Conservation (phyloP, 228 moss, liverwort and hornwort genomes). For the Sphagnum fallax region DNA sequence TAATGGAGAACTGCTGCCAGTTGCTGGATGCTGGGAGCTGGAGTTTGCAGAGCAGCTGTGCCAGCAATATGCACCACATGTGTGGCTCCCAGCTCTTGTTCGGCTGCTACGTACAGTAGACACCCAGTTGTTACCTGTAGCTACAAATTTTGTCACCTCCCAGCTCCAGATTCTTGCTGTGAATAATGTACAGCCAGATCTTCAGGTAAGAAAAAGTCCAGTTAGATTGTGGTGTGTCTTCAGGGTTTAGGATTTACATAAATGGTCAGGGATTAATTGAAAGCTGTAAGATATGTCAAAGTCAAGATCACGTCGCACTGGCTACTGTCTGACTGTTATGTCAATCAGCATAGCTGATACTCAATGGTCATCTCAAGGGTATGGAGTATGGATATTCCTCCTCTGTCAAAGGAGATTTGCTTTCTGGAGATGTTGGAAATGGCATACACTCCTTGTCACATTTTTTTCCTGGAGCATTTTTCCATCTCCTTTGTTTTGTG, state of each 20-base stretch:
- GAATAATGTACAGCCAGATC: slow-evolving; percentile 9
- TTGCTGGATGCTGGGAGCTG: slow-evolving; percentile 44
- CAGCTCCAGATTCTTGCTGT: slow-evolving; percentile 48
- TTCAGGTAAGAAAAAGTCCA: slow-evolving; percentile 25
- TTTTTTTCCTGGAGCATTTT: no score
- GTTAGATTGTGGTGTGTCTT: background rate
- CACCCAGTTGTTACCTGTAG: slow-evolving; percentile 31
- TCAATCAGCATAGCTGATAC: no score
- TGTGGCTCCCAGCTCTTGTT: slow-evolving; percentile 75
- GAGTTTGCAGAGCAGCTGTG: slow-evolving; percentile 73
- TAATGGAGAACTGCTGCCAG: background rate
- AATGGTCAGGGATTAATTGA: no score
- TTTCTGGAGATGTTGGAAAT: no score
- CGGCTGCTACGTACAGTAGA: slow-evolving; percentile 56
- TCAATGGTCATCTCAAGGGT: no score
- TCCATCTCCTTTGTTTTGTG: no score
- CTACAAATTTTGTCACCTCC: slow-evolving; percentile 52
- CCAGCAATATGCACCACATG: slow-evolving; percentile 58
- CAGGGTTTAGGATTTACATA: background rate
- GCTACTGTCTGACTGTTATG: no score
- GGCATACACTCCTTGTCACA: no score
- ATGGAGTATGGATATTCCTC: no score
- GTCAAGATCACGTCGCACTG: no score
- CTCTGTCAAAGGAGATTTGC: no score
- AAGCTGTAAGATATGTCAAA: no score